A percentile compares a stretch with the other conserved stretches of the same genome.
Conservation (phyloP, 176 grass and related monocot species). For the Eragrostis nindensis region DNA sequence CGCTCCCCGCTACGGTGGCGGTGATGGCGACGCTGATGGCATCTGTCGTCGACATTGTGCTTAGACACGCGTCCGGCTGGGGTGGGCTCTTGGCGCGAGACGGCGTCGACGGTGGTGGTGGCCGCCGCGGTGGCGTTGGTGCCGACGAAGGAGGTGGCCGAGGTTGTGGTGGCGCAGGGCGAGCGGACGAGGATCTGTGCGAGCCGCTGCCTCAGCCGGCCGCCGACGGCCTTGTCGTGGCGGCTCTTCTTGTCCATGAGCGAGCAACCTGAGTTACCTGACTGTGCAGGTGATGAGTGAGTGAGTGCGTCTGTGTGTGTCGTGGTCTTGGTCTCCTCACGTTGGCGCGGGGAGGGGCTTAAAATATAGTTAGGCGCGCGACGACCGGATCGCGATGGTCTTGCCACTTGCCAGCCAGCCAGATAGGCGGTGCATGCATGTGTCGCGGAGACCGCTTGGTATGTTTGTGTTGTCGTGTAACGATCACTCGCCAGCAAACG, state of each 20-base stretch:
- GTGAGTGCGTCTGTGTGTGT: not conserved
- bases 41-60: not conserved
- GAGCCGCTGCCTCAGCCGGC: conserved; percentile 53
- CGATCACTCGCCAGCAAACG: no score
- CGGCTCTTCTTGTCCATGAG: conserved; percentile 34
- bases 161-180: conserved; percentile 51
- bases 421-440: not conserved
- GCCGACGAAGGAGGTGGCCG: conserved; percentile 43
- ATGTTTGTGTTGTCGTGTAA: no score
- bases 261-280: not conserved
- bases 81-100: not conserved
- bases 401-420: not conserved
- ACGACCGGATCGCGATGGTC: not conserved
- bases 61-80: conserved; percentile 4
- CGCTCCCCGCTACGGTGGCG: not conserved
- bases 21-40: not conserved
- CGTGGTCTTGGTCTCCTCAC: not conserved
- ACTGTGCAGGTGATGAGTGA: no score
- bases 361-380: conserved; percentile 15
- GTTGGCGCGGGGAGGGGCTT: not conserved
- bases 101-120: not conserved
- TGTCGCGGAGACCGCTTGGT: not conserved
- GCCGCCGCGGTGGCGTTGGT: not conserved
- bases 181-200: conserved; percentile 58
- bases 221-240: not conserved